Conservation (phyloP, 495 filamentous ascomycete genomes). For the Hypoxylon crocopeplum region DNA sequence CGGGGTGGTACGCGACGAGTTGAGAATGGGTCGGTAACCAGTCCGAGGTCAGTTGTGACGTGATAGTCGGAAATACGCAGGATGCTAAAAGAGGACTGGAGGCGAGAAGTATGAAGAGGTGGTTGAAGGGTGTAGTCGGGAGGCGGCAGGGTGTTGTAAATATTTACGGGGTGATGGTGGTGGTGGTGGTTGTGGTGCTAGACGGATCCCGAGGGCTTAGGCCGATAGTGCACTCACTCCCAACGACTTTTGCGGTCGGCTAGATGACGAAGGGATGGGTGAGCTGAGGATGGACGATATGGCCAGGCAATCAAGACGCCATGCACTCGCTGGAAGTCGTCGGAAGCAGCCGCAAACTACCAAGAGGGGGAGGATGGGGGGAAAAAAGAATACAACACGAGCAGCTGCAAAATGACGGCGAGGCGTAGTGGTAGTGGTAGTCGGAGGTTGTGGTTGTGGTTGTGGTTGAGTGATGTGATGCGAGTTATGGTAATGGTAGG, state of each 20-base stretch:
- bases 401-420: slow-evolving; percentile 35
- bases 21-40: slow-evolving; percentile 22
- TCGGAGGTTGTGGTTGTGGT: no score
- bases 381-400: slow-evolving; percentile 27
- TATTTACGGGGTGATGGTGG: slow-evolving; percentile 31
- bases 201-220: slow-evolving; percentile 20
- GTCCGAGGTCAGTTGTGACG: slow-evolving; percentile 14
- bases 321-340: slow-evolving; percentile 19
- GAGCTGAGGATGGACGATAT: slow-evolving; percentile 12
- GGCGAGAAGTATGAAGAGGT: slow-evolving; percentile 1
- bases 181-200: slow-evolving; percentile 5
- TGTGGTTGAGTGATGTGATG: slow-evolving; percentile 34
- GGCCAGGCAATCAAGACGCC: slow-evolving; percentile 22
- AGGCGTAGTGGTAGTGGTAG: slow-evolving; percentile 25
- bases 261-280: slow-evolving; percentile 26
- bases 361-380: slow-evolving; percentile 7
- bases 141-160: slow-evolving; percentile 33
- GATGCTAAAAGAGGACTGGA: background rate
- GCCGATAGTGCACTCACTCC: slow-evolving; percentile 26
- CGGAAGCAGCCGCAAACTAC: slow-evolving; percentile 27
- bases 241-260: no score
- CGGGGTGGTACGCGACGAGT: slow-evolving; percentile 20
- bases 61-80: slow-evolving; percentile 15
- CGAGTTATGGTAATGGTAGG: no score
- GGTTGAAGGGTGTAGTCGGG: slow-evolving; percentile 8